Conservation (phyloP, 2,329 filamentous ascomycete species). For the Monilinia aucupariae region DNA sequence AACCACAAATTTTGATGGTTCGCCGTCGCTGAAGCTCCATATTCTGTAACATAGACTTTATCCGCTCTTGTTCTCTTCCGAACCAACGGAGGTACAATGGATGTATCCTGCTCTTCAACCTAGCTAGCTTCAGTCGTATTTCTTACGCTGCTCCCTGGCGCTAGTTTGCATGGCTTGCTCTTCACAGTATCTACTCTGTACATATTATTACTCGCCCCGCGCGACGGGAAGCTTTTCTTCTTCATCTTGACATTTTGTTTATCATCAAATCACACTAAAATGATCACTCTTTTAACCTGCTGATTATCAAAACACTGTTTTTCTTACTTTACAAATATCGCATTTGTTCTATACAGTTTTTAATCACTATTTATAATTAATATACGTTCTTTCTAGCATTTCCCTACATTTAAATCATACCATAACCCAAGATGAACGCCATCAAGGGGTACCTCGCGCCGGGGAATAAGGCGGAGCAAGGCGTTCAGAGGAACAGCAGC, state of each 20-base stretch:
- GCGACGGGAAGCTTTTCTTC: background rate
- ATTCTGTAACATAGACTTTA: constrained; percentile 1
- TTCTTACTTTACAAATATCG: background rate
- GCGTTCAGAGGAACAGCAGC: background rate
- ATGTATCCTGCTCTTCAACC: background rate
- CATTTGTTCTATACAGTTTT: background rate
- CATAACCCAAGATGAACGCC: constrained; percentile 10
- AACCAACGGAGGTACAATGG: background rate
- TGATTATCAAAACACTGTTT: background rate
- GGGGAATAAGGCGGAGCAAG: constrained; percentile 11
- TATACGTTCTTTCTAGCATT: background rate
- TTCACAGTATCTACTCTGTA: background rate
- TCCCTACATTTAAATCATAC: background rate
- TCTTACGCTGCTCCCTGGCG: background rate
- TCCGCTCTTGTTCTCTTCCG: constrained; percentile 2
- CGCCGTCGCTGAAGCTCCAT: constrained; percentile 2
- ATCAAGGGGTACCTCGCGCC: constrained; percentile 18
- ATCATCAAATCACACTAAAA: background rate
- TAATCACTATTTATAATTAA: background rate
- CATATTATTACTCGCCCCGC: constrained; percentile 6
- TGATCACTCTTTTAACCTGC: background rate
- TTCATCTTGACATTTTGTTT: background rate
- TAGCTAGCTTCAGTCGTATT: background rate
- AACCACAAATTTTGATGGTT: background rate
- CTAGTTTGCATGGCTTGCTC: background rate